Evolutionary conservation across 164 flowering plant genomes (phyloP).

Genomic region (Vitis riparia): DNA sequence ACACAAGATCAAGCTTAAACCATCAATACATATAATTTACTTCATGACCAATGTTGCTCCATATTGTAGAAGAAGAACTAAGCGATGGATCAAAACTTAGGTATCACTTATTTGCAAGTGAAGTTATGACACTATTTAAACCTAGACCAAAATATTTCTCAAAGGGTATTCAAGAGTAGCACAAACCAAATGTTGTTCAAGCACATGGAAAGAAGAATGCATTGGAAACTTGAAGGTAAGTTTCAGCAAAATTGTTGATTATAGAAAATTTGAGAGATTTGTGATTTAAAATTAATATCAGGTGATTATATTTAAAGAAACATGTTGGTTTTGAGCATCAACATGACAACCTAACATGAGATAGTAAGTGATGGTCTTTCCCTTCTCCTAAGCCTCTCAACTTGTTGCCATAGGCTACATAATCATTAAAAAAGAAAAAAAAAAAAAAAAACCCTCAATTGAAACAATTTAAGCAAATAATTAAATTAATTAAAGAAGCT

Average conservation of each 20-base stretch:
- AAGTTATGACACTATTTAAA: slow-evolving; percentile 39
- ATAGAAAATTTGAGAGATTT: not conserved
- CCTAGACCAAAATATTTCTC: slow-evolving; percentile 80
- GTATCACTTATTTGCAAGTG: slow-evolving; percentile 55
- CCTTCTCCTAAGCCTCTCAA: slow-evolving; percentile 94
- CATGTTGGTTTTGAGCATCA: slow-evolving; percentile 84
- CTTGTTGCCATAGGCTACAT: slow-evolving; percentile 95
- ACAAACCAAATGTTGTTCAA: slow-evolving; percentile 82
- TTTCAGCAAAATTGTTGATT: not conserved
- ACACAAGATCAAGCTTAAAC: not conserved
- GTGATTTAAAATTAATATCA: not conserved
- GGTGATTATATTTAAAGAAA: slow-evolving; percentile 14
- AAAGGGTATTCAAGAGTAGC: slow-evolving; percentile 82
- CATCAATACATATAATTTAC: slow-evolving; percentile 32
- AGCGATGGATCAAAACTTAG: slow-evolving; percentile 48
- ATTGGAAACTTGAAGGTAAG: not conserved
- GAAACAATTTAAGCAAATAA: not conserved
- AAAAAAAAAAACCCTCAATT: not conserved
- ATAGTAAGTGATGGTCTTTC: slow-evolving; percentile 81
- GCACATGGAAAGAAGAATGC: slow-evolving; percentile 48
- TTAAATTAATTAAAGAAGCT: not conserved
- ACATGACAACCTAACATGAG: slow-evolving; percentile 82
- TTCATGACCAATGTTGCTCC: slow-evolving; percentile 88
- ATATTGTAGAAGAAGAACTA: slow-evolving; percentile 49
- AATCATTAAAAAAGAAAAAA: not conserved